Evolutionary conservation across 768 basidiomycete species (phyloP).

Genomic region (Panaeolus cyanescens): DNA sequence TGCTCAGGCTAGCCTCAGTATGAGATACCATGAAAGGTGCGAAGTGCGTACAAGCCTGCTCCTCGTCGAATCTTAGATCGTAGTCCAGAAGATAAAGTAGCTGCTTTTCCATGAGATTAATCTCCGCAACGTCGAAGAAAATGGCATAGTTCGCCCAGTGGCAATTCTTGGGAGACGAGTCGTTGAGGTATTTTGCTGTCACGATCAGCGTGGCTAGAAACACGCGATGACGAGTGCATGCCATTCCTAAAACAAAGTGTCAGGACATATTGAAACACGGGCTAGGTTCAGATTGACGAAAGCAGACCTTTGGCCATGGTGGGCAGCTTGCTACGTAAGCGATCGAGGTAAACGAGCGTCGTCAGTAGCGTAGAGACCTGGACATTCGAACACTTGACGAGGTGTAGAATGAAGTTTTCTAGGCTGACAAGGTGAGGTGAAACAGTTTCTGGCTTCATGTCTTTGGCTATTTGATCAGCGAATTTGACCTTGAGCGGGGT

Average conservation of each 20-base stretch:
- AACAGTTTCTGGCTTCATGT: constrained; percentile 14
- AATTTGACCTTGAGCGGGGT: constrained; percentile 55
- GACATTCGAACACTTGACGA: constrained; percentile 83
- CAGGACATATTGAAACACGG: neutral
- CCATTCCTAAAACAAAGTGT: constrained; percentile 50
- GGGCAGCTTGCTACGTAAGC: constrained; percentile 80
- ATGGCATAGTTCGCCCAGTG: constrained; percentile 86
- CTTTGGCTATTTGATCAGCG: constrained; percentile 32
- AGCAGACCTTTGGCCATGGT: constrained; percentile 79
- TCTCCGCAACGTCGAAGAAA: constrained; percentile 74
- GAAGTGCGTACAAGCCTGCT: constrained; percentile 73
- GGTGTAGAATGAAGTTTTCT: constrained; percentile 80
- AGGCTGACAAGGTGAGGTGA: constrained; percentile 52
- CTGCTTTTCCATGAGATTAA: constrained; percentile 98
- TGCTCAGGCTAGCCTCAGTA: constrained; percentile 29
- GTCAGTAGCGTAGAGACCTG: constrained; percentile 89
- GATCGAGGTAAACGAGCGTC: constrained; percentile 90
- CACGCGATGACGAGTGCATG: constrained; percentile 92
- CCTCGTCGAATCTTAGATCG: constrained; percentile 87
- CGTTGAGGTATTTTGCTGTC: constrained; percentile 96
- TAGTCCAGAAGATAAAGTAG: constrained; percentile 91
- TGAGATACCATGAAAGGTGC: constrained; percentile 57
- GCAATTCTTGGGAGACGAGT: constrained; percentile 92
- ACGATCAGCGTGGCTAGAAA: constrained; percentile 96
- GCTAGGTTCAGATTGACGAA: constrained; percentile 1